Percentiles rank a stretch among this genome's conserved stretches.
Conservation (phyloP, 75 land plant genomes). For the Pseudotsuga menziesii region DNA sequence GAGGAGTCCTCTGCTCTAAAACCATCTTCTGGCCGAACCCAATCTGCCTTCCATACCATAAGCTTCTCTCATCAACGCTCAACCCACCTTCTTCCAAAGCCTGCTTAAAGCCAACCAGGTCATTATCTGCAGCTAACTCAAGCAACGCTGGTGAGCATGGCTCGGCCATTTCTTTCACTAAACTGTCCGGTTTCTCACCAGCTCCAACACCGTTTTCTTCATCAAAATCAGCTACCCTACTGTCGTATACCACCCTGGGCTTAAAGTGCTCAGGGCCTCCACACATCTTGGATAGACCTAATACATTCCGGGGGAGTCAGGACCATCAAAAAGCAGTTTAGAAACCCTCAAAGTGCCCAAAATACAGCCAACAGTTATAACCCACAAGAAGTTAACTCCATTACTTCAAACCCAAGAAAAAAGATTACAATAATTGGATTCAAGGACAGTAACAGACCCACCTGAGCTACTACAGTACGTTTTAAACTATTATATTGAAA, state of each 20-base stretch:
- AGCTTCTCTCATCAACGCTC: neutral
- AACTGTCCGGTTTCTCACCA: neutral
- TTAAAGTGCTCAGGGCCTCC: conserved; percentile 6
- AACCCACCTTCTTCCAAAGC: conserved; percentile 13
- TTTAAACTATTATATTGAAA: too few species aligned
- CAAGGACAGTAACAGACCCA: too few species aligned
- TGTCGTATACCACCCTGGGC: neutral
- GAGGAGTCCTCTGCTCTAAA: conserved; percentile 8
- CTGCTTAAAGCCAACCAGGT: conserved; percentile 18
- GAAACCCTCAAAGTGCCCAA: too few species aligned
- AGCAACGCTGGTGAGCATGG: conserved; percentile 12
- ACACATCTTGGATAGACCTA: neutral
- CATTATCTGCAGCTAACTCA: conserved; percentile 24
- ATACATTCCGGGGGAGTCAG: too few species aligned
- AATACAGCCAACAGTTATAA: too few species aligned
- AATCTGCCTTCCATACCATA: conserved; percentile 17
- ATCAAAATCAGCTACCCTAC: neutral
- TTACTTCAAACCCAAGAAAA: too few species aligned
- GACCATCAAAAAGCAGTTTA: too few species aligned
- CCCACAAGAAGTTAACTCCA: too few species aligned
- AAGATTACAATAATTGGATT: too few species aligned
- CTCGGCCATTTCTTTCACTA: neutral
- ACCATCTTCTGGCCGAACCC: conserved; percentile 14
- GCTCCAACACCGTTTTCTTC: neutral
- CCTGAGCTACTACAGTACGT: too few species aligned